Base-by-base conservation (phyloP, 345 rosid genomes). In the Kernera saxatilis region DNA sequence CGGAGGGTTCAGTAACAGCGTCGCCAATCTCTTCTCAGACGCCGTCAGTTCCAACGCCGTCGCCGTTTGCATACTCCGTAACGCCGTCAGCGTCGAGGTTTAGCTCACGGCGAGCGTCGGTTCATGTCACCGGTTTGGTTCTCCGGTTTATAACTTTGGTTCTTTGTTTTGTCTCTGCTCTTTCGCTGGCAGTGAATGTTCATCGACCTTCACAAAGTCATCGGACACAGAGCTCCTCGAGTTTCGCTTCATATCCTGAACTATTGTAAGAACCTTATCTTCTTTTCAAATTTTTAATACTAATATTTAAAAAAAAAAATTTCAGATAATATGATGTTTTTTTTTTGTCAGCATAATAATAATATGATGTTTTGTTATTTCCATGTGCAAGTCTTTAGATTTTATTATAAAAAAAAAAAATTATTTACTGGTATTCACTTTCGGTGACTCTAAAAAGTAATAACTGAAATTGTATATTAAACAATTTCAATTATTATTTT, bases 161-260 rank as follows among this genome's bases (percentile, higher is more conserved):
- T 21, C 77, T 88, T 64, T 85, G 87, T 62, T 84, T 90, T 22
- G 64, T 78, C 54, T 84, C 98, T 17, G 95, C 95, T 54, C 74
- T 87, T 13, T 75, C 84, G 4, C 84, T 90, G 55, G 82, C 88
- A 19, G 71, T 73, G 59, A 73, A 64, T 59, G 73, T 74, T 67
- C 63, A 59, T 23, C 51, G 70, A 61, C n/a, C 82, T 48, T 61
- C 81, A 55, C 78, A 65, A 67, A 75, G 58, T 18, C 66, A 45
- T 19, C 51, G 40, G 39, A 65, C 71, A 44, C 80, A 64, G 8
- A 57, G 22, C 27, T 68, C 77, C 49, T 71, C 61, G n/a, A 83
- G 78, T 81, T 89, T 90, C 84, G 73, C 79, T 6, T 46, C 70
- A 23, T 55, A 70, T 72, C 81, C 90, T 33, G 84, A 85, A 71